Conservation (phyloP, 768 basidiomycete genomes). For the Ramaria sp. region DNA sequence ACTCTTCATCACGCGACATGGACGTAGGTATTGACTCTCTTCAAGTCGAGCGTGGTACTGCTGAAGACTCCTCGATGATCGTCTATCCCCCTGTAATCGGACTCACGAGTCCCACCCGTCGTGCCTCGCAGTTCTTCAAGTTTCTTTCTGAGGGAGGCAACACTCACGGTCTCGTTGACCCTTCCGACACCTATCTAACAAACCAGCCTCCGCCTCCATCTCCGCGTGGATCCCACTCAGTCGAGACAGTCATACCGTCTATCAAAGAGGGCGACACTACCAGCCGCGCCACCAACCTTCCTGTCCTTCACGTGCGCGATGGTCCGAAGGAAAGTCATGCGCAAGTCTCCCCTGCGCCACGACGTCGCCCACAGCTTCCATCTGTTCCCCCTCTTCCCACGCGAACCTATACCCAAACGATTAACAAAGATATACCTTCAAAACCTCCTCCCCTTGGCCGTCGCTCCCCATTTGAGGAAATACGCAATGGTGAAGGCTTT, state of each 20-base stretch:
- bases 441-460: not conserved
- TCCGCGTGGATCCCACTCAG: not conserved
- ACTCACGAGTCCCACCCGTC: slow-evolving; percentile 28
- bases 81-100: not conserved
- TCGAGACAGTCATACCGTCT: slow-evolving; percentile 9
- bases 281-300: slow-evolving; percentile 5
- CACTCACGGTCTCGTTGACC: slow-evolving; percentile 6
- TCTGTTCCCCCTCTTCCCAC: not conserved
- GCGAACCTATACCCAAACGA: not conserved
- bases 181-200: slow-evolving; percentile 20
- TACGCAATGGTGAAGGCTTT: not conserved
- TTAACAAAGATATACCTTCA: not conserved
- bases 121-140: slow-evolving; percentile 66
- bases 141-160: slow-evolving; percentile 40
- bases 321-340: slow-evolving; percentile 5
- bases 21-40: slow-evolving; percentile 55
- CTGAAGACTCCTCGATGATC: slow-evolving; percentile 13
- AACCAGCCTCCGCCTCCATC: slow-evolving; percentile 20
- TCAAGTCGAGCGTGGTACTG: slow-evolving; percentile 59
- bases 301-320: not conserved
- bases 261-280: slow-evolving; percentile 19
- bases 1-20: slow-evolving; percentile 26
- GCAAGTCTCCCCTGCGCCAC: slow-evolving; percentile 6
- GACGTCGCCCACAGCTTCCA: not conserved
- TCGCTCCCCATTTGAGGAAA: slow-evolving; percentile 5